Evolutionary conservation across 345 rosid species (phyloP), one percentile per base, ranked within the genome.

Genomic region (Populus pruinosa): DNA sequence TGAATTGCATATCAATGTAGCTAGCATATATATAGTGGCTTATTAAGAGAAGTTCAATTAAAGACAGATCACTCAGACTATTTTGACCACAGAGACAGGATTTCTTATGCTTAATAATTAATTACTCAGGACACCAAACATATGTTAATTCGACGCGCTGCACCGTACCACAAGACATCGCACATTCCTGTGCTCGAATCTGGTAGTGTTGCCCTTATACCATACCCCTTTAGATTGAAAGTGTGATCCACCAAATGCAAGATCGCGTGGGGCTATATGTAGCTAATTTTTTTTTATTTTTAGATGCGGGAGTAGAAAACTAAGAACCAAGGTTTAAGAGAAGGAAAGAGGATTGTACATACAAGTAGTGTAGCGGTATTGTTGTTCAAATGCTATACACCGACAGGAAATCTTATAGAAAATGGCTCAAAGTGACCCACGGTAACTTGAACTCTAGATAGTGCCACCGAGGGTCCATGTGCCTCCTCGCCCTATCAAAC

Each of bases 391-490:
- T 75, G 76, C 82, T 84, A 67, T 84, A 56, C 84, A 56, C 56
- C 86, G 88, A 84, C 89, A 86, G 78, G 80, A 80, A 76, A 85
- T 84, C 87, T 82, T 72, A 65, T 67, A 70, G 74, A 78, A 84
- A 82, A 77, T 79, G 82, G 79, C 66, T 49, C 17, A 21, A 41
- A 55, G 16, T 49, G 83, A 75, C 78, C 80, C 73, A 74, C 86
- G 50, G 68, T 71, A 36, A 76, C 59, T 43, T 76, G 70, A 75
- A 81, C 61, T 82, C 74, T 21, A 43, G 13, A 63, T 64, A 67
- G 25, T 70, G 82, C 79, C 72, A 44, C 72, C 29, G 27, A 70
- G 81, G 91, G 90, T 73, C 96, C 90, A 77, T 82, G 25, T 91
- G 93, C 84, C 11, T 86, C 89, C 90, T 76, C 27, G 71, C 71